These are phyloP conservation scores for Endocarpon pusillum DNA, from an alignment of 495 filamentous ascomycete genomes.

Conservation along the genomic window DNA sequence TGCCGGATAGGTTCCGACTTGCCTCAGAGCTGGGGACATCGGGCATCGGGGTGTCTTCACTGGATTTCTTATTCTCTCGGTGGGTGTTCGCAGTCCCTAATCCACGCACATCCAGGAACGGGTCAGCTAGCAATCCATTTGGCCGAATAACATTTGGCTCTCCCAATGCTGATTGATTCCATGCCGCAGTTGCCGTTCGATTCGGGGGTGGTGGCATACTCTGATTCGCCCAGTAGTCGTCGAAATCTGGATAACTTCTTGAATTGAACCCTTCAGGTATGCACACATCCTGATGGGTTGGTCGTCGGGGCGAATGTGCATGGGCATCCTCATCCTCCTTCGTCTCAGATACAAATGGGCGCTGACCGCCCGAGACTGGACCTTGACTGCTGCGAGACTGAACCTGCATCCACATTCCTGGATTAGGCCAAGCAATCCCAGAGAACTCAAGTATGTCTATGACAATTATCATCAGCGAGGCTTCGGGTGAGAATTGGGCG, in stretches of 20 bases:
- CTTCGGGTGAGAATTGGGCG: not conserved
- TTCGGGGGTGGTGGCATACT: constrained; percentile 11
- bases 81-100: too few species aligned
- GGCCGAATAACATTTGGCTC: constrained; percentile 14
- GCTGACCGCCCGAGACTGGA: constrained; percentile 12
- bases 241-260: constrained; percentile 4
- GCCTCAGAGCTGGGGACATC: constrained; percentile 25
- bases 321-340: constrained; percentile 26
- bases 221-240: constrained; percentile 15
- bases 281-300: too few species aligned
- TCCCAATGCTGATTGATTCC: constrained; percentile 5
- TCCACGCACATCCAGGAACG: constrained; percentile 22
- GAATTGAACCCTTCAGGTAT: constrained; percentile 16
- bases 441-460: constrained; percentile 57
- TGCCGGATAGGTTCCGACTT: constrained; percentile 26
- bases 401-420: constrained; percentile 47
- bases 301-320: constrained; percentile 39
- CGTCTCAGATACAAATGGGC: constrained; percentile 3
- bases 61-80: constrained; percentile 17
- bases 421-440: constrained; percentile 71
- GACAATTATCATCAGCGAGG: constrained; percentile 2
- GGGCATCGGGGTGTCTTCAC: constrained; percentile 36
- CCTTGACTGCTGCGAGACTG: constrained; percentile 22
- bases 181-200: constrained; percentile 6
- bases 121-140: constrained; percentile 16